Evolutionary conservation across 2,329 filamentous ascomycete genomes (phyloP).

Genomic region (Penicillium sp.): DNA sequence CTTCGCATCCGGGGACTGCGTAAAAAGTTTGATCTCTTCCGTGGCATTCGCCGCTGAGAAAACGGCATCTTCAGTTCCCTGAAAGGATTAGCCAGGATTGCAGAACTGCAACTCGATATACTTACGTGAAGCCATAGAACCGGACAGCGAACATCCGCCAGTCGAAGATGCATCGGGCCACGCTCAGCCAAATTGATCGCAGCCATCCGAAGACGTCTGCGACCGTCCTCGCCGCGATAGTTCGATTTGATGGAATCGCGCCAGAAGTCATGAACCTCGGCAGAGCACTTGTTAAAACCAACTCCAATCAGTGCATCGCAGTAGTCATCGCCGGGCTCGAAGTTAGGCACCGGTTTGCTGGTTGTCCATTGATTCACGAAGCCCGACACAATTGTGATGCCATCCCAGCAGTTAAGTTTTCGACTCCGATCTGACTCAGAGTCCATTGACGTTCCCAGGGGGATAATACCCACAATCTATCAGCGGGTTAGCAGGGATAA

Average conservation of each 20-base stretch:
- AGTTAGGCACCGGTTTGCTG: slow-evolving; percentile 40
- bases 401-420: slow-evolving; percentile 52
- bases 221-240: slow-evolving; percentile 52
- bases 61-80: slow-evolving; percentile 24
- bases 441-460: slow-evolving; percentile 54
- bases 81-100: background rate
- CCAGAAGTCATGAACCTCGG: slow-evolving; percentile 47
- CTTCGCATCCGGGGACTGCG: slow-evolving; percentile 43
- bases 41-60: slow-evolving; percentile 9
- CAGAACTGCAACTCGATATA: background rate
- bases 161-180: slow-evolving; percentile 48
- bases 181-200: slow-evolving; percentile 50
- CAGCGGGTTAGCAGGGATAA: background rate
- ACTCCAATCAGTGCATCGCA: slow-evolving; percentile 48
- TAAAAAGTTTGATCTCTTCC: slow-evolving; percentile 49
- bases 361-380: slow-evolving; percentile 45
- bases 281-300: slow-evolving; percentile 46
- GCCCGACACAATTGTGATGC: slow-evolving; percentile 30
- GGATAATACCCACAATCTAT: slow-evolving; percentile 53
- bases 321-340: slow-evolving; percentile 43
- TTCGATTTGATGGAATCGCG: slow-evolving; percentile 43
- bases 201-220: slow-evolving; percentile 50
- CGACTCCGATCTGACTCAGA: slow-evolving; percentile 47
- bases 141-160: slow-evolving; percentile 51
- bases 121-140: slow-evolving; percentile 51